Conservation (phyloP, 2,329 filamentous ascomycete species). For the Aspergillus neoniger region DNA sequence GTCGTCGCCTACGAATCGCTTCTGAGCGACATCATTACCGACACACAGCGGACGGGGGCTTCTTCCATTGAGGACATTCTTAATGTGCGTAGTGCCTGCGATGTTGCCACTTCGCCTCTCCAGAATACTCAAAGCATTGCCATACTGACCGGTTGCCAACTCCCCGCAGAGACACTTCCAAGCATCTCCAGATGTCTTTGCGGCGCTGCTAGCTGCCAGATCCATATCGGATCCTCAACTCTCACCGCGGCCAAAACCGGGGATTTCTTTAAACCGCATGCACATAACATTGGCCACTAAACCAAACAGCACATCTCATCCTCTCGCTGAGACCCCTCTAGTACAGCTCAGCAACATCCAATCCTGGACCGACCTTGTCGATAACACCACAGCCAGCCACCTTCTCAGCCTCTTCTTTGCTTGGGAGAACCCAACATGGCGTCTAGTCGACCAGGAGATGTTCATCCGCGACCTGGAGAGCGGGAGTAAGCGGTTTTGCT, state of each 20-base stretch:
- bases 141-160: not conserved
- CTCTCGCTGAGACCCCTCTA: slow-evolving; percentile 13
- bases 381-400: slow-evolving; percentile 26
- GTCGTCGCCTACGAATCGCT: slow-evolving; percentile 19
- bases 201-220: slow-evolving; percentile 13
- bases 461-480: slow-evolving; percentile 25
- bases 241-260: slow-evolving; percentile 9
- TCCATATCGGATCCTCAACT: slow-evolving; percentile 13
- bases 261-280: slow-evolving; percentile 20
- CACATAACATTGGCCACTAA: slow-evolving; percentile 15
- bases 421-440: slow-evolving; percentile 30
- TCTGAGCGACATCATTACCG: slow-evolving; percentile 18
- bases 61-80: slow-evolving; percentile 17
- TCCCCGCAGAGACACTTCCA: slow-evolving; percentile 15
- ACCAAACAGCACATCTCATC: not conserved
- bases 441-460: slow-evolving; percentile 23
- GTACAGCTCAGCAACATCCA: slow-evolving; percentile 21
- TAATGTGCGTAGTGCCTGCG: slow-evolving; percentile 7
- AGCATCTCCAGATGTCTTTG: slow-evolving; percentile 16
- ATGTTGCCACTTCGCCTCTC: not conserved
- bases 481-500: slow-evolving; percentile 21
- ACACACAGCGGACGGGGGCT: slow-evolving; percentile 1
- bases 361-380: slow-evolving; percentile 23
- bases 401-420: slow-evolving; percentile 27
- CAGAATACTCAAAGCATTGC: not conserved